Evolutionary conservation across 257 asterid species (phyloP).

Genomic region (Thymus quinquecostatus): DNA sequence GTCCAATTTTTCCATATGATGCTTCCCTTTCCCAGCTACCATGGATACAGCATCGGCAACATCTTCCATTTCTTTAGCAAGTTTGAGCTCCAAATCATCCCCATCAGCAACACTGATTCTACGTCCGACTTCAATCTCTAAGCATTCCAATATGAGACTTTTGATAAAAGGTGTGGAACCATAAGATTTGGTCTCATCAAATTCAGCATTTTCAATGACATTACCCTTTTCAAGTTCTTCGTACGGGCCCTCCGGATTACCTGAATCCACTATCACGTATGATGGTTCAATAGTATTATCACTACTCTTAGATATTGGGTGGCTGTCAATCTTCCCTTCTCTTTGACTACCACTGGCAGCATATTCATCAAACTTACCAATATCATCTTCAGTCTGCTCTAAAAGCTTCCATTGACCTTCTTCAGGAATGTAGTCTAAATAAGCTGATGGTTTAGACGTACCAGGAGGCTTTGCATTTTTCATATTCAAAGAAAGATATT

Average conservation of each 20-base stretch:
- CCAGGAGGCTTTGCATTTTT: conserved; percentile 40
- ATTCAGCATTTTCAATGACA: conserved; percentile 34
- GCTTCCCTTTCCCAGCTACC: conserved; percentile 52
- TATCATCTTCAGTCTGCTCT: conserved; percentile 48
- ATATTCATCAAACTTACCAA: conserved; percentile 33
- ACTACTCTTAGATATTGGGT: conserved; percentile 32
- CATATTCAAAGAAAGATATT: conserved; percentile 50
- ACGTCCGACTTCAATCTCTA: conserved; percentile 77
- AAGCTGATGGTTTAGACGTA: conserved; percentile 49
- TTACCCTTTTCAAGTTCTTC: conserved; percentile 42
- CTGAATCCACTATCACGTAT: conserved; percentile 60
- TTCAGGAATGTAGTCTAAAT: conserved; percentile 70
- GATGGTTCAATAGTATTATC: conserved; percentile 69
- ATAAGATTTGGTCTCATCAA: conserved; percentile 33
- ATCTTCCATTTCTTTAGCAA: conserved; percentile 66
- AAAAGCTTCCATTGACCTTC: conserved; percentile 79
- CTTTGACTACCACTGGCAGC: conserved; percentile 27
- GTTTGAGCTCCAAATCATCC: conserved; percentile 66
- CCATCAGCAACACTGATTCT: conserved; percentile 53
- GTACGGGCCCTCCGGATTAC: conserved; percentile 38
- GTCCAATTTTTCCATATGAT: conserved; percentile 26
- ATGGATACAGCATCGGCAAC: conserved; percentile 72
- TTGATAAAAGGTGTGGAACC: conserved; percentile 47
- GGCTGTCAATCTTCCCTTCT: conserved; percentile 29
- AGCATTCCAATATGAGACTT: conserved; percentile 58